Evolutionary conservation across 1,284 basidiomycete species (phyloP).

Genomic region (Agroathelia rolfsii): DNA sequence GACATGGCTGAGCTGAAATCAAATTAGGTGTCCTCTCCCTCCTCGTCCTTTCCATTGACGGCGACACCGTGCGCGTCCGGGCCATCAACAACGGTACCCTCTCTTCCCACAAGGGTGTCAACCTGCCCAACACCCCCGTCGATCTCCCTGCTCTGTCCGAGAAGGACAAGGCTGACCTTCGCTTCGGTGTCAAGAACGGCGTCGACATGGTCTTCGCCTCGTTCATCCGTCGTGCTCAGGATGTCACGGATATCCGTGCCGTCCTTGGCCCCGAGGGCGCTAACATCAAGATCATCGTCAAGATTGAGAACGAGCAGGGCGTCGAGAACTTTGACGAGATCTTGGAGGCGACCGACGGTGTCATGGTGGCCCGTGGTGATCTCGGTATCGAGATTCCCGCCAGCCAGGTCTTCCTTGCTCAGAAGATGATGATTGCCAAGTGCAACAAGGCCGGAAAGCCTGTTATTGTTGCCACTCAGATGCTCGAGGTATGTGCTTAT

Average conservation of each 20-base stretch:
- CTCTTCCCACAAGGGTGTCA: conserved; percentile 98
- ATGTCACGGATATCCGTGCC: conserved; percentile 85
- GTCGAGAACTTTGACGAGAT: conserved; percentile 98
- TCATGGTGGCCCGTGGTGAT: conserved; percentile 98
- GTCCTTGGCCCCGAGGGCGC: conserved; percentile 89
- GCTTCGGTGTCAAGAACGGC: conserved; percentile 93
- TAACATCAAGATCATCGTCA: conserved; percentile 95
- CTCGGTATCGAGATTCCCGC: conserved; percentile 98
- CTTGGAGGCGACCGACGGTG: conserved; percentile 85
- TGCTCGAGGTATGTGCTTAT: conserved; percentile 76
- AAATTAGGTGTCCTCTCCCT: conserved; percentile 87
- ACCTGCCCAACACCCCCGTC: conserved; percentile 96
- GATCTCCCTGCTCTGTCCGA: conserved; percentile 97
- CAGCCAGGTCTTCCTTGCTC: conserved; percentile 93
- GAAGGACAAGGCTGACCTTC: conserved; percentile 94
- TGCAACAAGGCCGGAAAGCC: conserved; percentile 97
- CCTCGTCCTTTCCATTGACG: conserved; percentile 82
- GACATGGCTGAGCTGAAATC: no score
- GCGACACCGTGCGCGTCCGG: conserved; percentile 74
- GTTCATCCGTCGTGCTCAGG: conserved; percentile 89
- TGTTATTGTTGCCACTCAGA: conserved; percentile 98
- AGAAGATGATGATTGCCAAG: conserved; percentile 99
- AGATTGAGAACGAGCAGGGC: conserved; percentile 98
- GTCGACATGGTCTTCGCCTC: conserved; percentile 99
- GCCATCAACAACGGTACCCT: conserved; percentile 90